A percentile compares a stretch with the other conserved stretches of the same genome.
Conservation (phyloP, 1,284 basidiomycete genomes). For the Fomitiporia mediterranea region DNA sequence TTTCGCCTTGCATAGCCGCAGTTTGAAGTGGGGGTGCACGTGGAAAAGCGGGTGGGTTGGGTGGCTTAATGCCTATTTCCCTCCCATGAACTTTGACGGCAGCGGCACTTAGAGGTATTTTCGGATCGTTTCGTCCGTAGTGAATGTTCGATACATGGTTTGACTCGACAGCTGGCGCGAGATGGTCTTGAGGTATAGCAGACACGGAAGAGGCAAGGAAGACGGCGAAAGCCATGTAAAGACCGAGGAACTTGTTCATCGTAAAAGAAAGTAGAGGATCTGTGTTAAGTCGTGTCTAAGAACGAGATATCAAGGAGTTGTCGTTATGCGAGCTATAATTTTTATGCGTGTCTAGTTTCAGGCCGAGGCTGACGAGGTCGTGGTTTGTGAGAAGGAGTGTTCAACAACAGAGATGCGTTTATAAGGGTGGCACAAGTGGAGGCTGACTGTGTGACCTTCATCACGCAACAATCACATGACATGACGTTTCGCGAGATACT, state of each 20-base stretch:
- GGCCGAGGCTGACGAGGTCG: not conserved
- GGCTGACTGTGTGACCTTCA: not conserved
- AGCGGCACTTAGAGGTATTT: not conserved
- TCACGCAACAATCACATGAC: not conserved
- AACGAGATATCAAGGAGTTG: not conserved
- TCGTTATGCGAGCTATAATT: too few relatives aligned
- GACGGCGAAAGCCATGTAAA: slow-evolving; percentile 1
- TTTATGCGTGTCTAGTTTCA: too few relatives aligned
- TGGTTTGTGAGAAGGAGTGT: not conserved
- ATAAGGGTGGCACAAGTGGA: not conserved
- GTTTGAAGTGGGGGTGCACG: too few relatives aligned
- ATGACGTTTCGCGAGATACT: not conserved
- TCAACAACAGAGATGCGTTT: not conserved
- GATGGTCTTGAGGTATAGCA: slow-evolving; percentile 7
- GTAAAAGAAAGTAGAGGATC: not conserved
- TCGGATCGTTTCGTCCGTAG: not conserved
- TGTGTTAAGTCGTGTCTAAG: not conserved
- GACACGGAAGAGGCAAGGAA: slow-evolving; percentile 5
- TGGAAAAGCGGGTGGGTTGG: too few relatives aligned
- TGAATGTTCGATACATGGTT: not conserved
- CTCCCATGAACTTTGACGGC: not conserved
- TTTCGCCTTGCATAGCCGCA: not conserved
- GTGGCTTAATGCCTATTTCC: too few relatives aligned
- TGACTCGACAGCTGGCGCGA: not conserved
- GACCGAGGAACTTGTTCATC: slow-evolving; percentile 4